Evolutionary conservation across 1,284 basidiomycete genomes (phyloP), one percentile per base, ranked within the genome.

Genomic region (Rhodotorula glutinis): DNA sequence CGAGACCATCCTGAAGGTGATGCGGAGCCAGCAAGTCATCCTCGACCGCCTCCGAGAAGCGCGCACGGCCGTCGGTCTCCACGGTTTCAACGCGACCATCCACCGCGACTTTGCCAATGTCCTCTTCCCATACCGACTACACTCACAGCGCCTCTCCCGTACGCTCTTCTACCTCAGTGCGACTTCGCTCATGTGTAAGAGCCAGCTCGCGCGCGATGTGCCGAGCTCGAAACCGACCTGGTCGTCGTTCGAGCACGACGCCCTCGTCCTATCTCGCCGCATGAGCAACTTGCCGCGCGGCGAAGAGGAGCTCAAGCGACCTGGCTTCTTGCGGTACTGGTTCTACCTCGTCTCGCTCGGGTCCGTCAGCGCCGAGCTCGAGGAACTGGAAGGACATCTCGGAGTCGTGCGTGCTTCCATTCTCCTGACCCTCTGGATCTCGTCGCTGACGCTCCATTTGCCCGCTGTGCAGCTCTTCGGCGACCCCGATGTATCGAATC

Each of bases 281-380:
- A 49, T 66, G 60, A 67, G 65, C 47, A 63, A 65, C 33, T 47
- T 53, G 9, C 69, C 69, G 11, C 43, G 56, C 16, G 70, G 70
- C 11, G 63, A 65, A 52, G 61, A 56, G 44, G 70, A 69, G 51
- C 52, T 71, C 19, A 60, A 62, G 40, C 60, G 64, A 13, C 64
- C 70, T 2, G 66, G 63, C 2, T 71, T 69, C 56, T 38, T 71
- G 54, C 47, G 70, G 16, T 71, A 71, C 57, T 69, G 63, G 52
- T 71, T 71, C 62, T 71, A 65, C 60, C 61, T 71, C n/a, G 63
- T 66, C 27, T 57, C 60, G 21, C 67, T 71, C 40, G 66, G 62
- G 2, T 51, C 66, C 13, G 67, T 71, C 55, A 60, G 57, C 44
- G 63, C 53, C 46, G 70, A 71, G 43, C 47, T 71, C 1, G 70